phyloP scores from a whole-genome alignment of 1,284 basidiomycete species.

The Austropuccinia psidii region DNA sequence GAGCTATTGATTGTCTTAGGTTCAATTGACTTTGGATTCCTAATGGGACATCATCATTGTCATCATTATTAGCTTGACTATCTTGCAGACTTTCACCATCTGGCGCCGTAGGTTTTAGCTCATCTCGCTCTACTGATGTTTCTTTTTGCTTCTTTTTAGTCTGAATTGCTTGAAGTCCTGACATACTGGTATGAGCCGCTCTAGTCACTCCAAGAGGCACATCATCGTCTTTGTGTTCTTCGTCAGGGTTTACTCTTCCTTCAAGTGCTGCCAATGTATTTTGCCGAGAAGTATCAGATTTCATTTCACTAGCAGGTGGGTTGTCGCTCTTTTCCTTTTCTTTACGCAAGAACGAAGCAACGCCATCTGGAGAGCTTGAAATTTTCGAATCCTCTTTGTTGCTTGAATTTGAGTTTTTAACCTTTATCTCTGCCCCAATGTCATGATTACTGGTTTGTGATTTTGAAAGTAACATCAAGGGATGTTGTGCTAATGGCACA shows the following conservation, averaged over 20 bases:
- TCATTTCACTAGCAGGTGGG: too few relatives aligned
- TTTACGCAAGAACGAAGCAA: too few relatives aligned
- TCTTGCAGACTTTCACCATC: too few relatives aligned
- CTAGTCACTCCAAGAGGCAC: slow-evolving; percentile 32
- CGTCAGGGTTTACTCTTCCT: slow-evolving; percentile 14
- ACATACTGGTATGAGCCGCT: slow-evolving; percentile 8
- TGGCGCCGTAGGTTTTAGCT: neutral
- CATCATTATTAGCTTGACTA: too few relatives aligned
- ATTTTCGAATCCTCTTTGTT: too few relatives aligned
- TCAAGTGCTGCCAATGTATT: slow-evolving; percentile 32
- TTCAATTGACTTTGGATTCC: too few relatives aligned
- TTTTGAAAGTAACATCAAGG: slow-evolving; percentile 6
- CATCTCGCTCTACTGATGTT: neutral
- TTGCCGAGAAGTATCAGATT: neutral
- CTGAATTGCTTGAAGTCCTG: neutral
- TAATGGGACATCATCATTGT: neutral
- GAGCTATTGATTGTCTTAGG: too few relatives aligned
- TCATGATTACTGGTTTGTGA: too few relatives aligned
- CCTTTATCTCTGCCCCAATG: too few relatives aligned
- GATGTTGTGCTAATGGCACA: slow-evolving; percentile 19
- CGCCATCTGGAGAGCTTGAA: too few relatives aligned
- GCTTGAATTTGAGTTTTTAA: too few relatives aligned
- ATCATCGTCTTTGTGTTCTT: slow-evolving; percentile 29
- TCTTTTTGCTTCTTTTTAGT: slow-evolving; percentile 15
- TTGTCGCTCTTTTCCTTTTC: too few relatives aligned